phyloP scores from a whole-genome alignment of 352 stramenopile genomes.

The Globisporangium cederbergense region DNA sequence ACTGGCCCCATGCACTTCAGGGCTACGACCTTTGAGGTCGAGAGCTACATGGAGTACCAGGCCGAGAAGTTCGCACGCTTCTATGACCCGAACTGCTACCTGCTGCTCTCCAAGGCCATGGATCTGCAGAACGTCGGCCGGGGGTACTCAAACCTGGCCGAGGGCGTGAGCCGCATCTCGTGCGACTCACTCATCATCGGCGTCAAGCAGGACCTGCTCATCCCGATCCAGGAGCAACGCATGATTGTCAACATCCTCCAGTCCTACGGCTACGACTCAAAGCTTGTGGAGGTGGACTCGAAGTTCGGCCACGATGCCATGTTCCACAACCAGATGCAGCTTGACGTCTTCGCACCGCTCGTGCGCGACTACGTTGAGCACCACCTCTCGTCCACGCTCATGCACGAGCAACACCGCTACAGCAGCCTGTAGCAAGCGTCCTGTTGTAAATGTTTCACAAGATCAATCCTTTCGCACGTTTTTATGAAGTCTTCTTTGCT shows the following conservation, averaged over 20 bases:
- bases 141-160: slow-evolving; percentile 62
- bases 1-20: slow-evolving; percentile 68
- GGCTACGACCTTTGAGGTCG: slow-evolving; percentile 82
- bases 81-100: slow-evolving; percentile 88
- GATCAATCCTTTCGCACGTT: too few species aligned
- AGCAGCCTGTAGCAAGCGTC: slow-evolving; percentile 36
- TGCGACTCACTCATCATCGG: slow-evolving; percentile 68
- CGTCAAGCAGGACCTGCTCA: slow-evolving; percentile 82
- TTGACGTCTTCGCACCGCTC: slow-evolving; percentile 67
- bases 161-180: slow-evolving; percentile 69
- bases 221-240: slow-evolving; percentile 80
- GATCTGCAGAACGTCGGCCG: slow-evolving; percentile 80
- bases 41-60: slow-evolving; percentile 91
- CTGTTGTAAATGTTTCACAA: too few species aligned
- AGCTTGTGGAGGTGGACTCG: slow-evolving; percentile 74
- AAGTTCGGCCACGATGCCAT: slow-evolving; percentile 88
- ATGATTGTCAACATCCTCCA: slow-evolving; percentile 79
- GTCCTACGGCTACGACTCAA: slow-evolving; percentile 61
- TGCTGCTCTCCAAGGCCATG: slow-evolving; percentile 87
- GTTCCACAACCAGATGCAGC: slow-evolving; percentile 81
- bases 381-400: slow-evolving; percentile 45
- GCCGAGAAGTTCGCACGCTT: slow-evolving; percentile 80
- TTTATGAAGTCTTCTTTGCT: too few species aligned
- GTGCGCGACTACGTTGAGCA: slow-evolving; percentile 70
- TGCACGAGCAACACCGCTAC: slow-evolving; percentile 76